Evolutionary conservation across 768 basidiomycete species (phyloP).

Genomic region (Coprinopsis marcescibilis): DNA sequence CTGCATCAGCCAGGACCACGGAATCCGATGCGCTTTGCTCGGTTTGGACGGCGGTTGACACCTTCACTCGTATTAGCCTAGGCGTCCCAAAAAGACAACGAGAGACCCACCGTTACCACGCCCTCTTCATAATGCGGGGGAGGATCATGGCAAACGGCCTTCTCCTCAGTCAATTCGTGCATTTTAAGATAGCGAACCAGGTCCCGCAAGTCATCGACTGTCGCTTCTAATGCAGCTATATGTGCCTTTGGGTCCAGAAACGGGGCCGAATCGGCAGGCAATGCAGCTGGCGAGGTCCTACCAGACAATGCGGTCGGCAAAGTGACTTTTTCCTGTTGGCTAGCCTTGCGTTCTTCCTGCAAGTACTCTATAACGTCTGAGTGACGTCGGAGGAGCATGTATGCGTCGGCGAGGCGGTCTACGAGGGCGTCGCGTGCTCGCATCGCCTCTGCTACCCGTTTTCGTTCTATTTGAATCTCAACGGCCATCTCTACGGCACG

Average conservation of each 20-base stretch:
- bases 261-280: background rate
- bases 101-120: constrained; percentile 22
- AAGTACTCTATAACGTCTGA: constrained; percentile 43
- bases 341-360: constrained; percentile 32
- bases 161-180: constrained; percentile 16
- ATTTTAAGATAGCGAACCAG: constrained; percentile 28
- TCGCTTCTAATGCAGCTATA: constrained; percentile 30
- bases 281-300: background rate
- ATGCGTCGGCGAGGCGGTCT: constrained; percentile 53
- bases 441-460: constrained; percentile 51
- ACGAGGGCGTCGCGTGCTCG: constrained; percentile 60
- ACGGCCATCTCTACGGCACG: constrained; percentile 48
- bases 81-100: background rate
- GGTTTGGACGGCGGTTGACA: constrained; percentile 13
- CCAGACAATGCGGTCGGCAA: background rate
- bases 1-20: background rate
- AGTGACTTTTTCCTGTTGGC: background rate
- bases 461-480: constrained; percentile 47
- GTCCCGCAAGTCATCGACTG: constrained; percentile 32
- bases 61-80: constrained; percentile 7
- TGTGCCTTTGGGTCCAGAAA: constrained; percentile 27
- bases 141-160: constrained; percentile 23
- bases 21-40: background rate
- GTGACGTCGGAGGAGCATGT: constrained; percentile 57
- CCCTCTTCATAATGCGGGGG: constrained; percentile 36